Evolutionary conservation across 2,329 filamentous ascomycete genomes (phyloP).

Genomic region (Hymenotorrendiella dingleyae): DNA sequence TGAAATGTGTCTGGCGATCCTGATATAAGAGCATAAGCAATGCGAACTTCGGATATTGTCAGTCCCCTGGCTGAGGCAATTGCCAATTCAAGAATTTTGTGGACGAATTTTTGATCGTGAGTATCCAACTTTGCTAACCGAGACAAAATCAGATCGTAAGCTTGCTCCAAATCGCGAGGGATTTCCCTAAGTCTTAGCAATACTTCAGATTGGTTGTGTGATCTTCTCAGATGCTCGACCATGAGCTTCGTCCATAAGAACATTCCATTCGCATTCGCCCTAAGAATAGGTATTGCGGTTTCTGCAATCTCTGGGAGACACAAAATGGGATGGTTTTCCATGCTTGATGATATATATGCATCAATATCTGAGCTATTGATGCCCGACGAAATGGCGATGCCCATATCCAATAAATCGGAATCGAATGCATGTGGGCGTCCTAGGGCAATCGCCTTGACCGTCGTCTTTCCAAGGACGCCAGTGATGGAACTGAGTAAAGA

Average conservation of each 20-base stretch:
- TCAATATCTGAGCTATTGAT: neutral
- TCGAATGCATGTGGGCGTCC: neutral
- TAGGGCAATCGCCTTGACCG: neutral
- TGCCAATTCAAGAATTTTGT: neutral
- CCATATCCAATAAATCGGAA: neutral
- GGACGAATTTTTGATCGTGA: neutral
- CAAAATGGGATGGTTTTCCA: neutral
- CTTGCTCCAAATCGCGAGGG: neutral
- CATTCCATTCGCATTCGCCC: neutral
- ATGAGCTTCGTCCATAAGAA: neutral
- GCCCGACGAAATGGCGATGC: neutral
- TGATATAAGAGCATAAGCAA: neutral
- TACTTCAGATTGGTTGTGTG: neutral
- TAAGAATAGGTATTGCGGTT: neutral
- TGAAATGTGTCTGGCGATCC: neutral
- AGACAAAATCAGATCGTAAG: neutral
- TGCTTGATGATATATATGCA: neutral
- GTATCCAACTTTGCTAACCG: neutral
- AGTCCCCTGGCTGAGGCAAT: neutral
- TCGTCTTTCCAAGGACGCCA: neutral
- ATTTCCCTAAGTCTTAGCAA: neutral
- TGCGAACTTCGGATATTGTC: neutral
- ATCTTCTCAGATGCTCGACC: neutral
- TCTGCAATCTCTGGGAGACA: neutral
- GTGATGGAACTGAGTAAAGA: neutral